Evolutionary conservation across 2,329 filamentous ascomycete species (phyloP), one percentile per base, ranked within the genome.

Genomic region (Chrysosporium queenslandicum): DNA sequence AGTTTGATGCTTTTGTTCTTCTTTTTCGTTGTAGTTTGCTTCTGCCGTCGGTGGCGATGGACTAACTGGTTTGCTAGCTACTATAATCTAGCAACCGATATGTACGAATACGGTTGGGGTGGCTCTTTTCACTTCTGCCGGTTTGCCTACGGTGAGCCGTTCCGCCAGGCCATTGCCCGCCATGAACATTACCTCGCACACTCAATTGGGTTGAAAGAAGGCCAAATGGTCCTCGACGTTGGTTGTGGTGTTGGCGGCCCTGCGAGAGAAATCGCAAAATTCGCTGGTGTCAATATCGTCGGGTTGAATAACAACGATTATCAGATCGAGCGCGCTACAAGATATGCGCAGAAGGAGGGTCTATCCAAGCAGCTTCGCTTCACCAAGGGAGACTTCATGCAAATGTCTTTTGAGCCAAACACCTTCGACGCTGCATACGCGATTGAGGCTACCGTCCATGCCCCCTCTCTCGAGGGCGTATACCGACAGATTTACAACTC

Each of bases 241-340:
- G 92, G 92, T 56, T 98, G 92, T 64, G 92, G 92, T 78, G 89
- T 97, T 52, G 92, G 92, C 63, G 92, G 92, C 43, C 92, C 92
- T 20, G 92, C 91, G 5, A 82, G 90, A 56, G 90, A 97, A 75
- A 97, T 98, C 63, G 87, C 87, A 73, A 94, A 94, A 74, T 98
- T 98, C 74, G 85, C 87, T 9, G 91, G 87, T 56, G 85, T 81
- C 62, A 88, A 96, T 63, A 80, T 97, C 58, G 85, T 88, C 21
- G 92, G 92, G 40, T 74, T 97, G 68, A 98, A 97, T 82, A 97
- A 96, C 82, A 97, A 97, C 72, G 88, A 96, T 74, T 98, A 98
- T 77, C 92, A 97, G 75, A 95, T 97, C 60, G 81, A 96, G 68
- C 87, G 92, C 59, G 91, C 90, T n/a, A 89, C 82, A 12, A 76